Percentiles rank a stretch among this genome's conserved stretches.
These are phyloP conservation scores for Begonia peltatifolia DNA, from an alignment of 306 rosid species.

Conservation along the genomic window DNA sequence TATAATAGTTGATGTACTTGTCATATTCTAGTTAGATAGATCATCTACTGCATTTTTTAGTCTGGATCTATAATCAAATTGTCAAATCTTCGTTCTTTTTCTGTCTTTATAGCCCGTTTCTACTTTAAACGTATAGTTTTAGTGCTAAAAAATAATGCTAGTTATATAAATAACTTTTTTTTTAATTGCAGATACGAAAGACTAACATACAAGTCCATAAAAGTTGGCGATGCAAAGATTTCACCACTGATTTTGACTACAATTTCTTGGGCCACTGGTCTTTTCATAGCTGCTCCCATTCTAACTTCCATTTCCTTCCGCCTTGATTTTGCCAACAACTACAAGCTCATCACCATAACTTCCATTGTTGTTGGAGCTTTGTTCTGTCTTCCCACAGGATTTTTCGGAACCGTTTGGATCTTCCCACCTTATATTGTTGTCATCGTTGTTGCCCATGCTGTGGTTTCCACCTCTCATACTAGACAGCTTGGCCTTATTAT, in stretches of 20 bases:
- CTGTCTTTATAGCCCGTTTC: no score
- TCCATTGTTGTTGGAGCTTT: conserved; percentile 52
- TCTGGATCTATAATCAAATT: no score
- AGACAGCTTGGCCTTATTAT: conserved; percentile 67
- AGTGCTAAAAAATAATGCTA: no score
- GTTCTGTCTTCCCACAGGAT: conserved; percentile 65
- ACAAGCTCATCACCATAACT: conserved; percentile 23
- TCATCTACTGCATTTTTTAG: no score
- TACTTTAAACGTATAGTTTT: no score
- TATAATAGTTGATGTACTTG: no score
- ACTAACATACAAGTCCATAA: conserved; percentile 38
- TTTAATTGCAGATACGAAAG: conserved; percentile 37
- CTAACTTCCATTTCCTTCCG: conserved; percentile 39
- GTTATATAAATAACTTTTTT: background rate
- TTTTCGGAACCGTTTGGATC: conserved; percentile 42
- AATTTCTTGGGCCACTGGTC: conserved; percentile 68
- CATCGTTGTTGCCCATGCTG: conserved; percentile 37
- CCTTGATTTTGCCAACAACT: conserved; percentile 48
- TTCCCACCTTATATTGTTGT: conserved; percentile 50
- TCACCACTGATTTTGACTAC: conserved; percentile 65
- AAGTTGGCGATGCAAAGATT: conserved; percentile 11
- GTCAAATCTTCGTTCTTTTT: no score
- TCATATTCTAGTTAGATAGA: no score
- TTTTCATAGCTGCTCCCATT: conserved; percentile 46
- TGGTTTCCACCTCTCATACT: conserved; percentile 62